Base-by-base conservation (phyloP, 2,329 filamentous ascomycete species). In the Incumbomyces lentus region DNA sequence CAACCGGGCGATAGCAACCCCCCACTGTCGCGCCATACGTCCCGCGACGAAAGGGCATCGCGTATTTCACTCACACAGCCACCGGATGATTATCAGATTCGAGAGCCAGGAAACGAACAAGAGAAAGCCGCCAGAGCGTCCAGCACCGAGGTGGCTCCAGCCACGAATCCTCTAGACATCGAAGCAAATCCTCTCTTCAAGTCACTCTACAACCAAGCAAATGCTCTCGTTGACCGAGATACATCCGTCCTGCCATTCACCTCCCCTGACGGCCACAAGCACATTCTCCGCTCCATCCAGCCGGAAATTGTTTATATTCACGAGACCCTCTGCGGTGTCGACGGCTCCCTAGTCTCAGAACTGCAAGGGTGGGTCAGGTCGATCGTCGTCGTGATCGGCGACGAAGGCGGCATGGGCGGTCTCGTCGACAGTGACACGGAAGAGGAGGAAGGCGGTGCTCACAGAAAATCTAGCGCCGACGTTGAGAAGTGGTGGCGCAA, bases 261-360 rank as follows among this genome's bases (percentile, higher is more conserved):
- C 10, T 86, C 86, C 0, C 69, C 76, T n/a, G 82, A 79, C 22
- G 89, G 89, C 38, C 86, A 92, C 60, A 76, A 87, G 3, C 85
- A 94, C 61, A 87, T 95, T 56, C 75, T 95, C 22, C 83, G 86
- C 43, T 86, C 95, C 62, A 72, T 96, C 6, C 78, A 82, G 32
- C 90, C 90, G 0, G 85, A 94, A 49, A 72, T 90, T 19, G 79
- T 95, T 30, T 96, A 96, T 60, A 74, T 95, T 10, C 85, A 93
- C 59, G 86, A 92, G 59, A 86, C 84, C 2, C 75, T 95, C 19
- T 78, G 83, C 37, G 90, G 90, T 6, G 69, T 78, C 2, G 76
- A 84, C 33, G 90, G 90, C 22, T 76, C 78, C 49, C 72, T 81
- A 22, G 79, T 95, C 19, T 81, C 79, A 16, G 84, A 84, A 46